Evolutionary conservation across 345 rosid species (phyloP), one percentile per base, ranked within the genome.

Genomic region (Noccaea bulbosa): DNA sequence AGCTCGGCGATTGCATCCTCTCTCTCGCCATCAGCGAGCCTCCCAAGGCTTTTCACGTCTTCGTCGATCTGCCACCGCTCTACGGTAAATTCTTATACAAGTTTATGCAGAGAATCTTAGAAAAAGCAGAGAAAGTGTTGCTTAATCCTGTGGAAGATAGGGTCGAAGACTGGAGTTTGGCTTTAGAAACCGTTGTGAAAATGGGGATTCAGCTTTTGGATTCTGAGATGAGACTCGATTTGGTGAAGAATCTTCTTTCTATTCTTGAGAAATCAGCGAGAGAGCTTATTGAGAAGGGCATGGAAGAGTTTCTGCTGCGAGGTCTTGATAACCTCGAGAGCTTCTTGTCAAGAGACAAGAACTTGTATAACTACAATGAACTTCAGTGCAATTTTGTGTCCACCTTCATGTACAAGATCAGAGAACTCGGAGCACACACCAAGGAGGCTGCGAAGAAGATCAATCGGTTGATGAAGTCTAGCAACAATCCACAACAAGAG

Each of bases 1-100:
- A 73, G 72, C 51, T 73, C 7, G 34, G 71, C 10, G 77, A 65
- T 3, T 57, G 52, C 33, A 56, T 73, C 43, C 6, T 27, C 71
- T 11, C 17, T 10, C 41, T 73, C 2, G 24, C 20, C 0, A 5
- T 2, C 5, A 11, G 0, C 32, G 15, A 48, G 1, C 68, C 67
- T 5, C 7, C 3, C 0, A 32, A 16, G 45, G 75, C 68, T 32
- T 61, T 71, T 7, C 7, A 65, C 2, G 0, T 66, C 49, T 73
- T 65, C 20, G 8, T n/a, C 6, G 30, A 65, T 5, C 39, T 73
- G 37, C 77, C 72, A 3, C 48, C 20, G 10, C 6, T 37, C 30
- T 65, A 17, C 43, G 61, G 11, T 0, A 1, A 2, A 0, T 40
- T 50, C 20, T 6, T 61, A 7, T 1, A 12, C 22, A 9, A 17